Percentiles rank a stretch among this genome's conserved stretches.
These are phyloP conservation scores for Neurospora sublineolata DNA, from an alignment of 495 filamentous ascomycete species.

Conservation along the genomic window DNA sequence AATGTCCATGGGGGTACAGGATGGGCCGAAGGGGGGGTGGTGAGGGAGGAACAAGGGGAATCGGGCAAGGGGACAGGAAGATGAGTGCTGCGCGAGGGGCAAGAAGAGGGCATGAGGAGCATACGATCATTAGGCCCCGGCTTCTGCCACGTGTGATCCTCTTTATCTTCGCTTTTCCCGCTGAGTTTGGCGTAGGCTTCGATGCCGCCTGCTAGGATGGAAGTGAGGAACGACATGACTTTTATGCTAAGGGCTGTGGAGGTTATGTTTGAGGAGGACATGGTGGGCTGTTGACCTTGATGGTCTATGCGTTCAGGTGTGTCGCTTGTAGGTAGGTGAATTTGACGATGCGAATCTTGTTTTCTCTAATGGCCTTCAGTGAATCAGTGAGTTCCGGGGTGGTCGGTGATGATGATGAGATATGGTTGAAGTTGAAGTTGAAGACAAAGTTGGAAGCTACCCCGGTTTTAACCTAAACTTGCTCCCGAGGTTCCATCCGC, in stretches of 20 bases:
- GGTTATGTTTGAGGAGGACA: neutral
- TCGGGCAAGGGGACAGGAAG: too few relatives aligned
- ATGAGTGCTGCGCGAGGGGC: too few relatives aligned
- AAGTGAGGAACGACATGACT: neutral
- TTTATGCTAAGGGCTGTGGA: neutral
- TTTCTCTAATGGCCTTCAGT: too few relatives aligned
- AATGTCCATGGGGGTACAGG: too few relatives aligned
- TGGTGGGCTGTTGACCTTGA: neutral
- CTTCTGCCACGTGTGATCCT: constrained; percentile 7
- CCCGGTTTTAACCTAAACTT: neutral
- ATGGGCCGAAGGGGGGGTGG: too few relatives aligned
- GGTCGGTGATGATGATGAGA: neutral
- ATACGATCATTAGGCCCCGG: constrained; percentile 8
- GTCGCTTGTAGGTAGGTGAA: too few relatives aligned
- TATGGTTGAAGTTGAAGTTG: neutral
- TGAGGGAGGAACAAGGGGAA: too few relatives aligned
- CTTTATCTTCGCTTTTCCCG: neutral
- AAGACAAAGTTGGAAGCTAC: neutral
- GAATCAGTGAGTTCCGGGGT: too few relatives aligned
- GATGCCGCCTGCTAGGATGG: neutral
- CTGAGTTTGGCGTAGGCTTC: neutral
- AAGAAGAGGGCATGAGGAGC: too few relatives aligned
- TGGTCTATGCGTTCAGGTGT: too few relatives aligned
- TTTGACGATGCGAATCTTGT: too few relatives aligned
- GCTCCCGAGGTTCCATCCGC: neutral